Evolutionary conservation across 2,329 filamentous ascomycete species (phyloP).

Genomic region (Botrytis tulipae): DNA sequence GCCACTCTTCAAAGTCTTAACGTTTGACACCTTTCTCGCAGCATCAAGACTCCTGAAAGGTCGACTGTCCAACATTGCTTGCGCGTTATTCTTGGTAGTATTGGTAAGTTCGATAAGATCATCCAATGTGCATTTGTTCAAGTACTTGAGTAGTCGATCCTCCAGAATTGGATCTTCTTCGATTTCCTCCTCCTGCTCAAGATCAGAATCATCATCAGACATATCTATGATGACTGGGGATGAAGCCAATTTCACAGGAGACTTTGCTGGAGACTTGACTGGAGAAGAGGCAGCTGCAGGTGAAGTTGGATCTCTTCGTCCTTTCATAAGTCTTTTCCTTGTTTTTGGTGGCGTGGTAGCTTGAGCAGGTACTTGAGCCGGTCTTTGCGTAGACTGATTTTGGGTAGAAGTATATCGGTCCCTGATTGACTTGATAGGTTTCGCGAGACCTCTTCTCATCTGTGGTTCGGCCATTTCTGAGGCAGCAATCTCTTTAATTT

Average conservation of each 20-base stretch:
- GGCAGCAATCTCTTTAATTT: constrained; percentile 25
- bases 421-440: constrained; percentile 53
- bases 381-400: constrained; percentile 34
- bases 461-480: constrained; percentile 43
- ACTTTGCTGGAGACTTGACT: constrained; percentile 24
- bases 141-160: constrained; percentile 67
- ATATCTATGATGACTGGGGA: constrained; percentile 30
- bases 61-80: constrained; percentile 67
- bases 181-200: constrained; percentile 31
- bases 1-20: constrained; percentile 47
- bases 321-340: constrained; percentile 38
- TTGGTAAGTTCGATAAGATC: constrained; percentile 82
- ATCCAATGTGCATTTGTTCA: constrained; percentile 74
- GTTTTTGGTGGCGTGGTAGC: constrained; percentile 33
- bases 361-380: constrained; percentile 21
- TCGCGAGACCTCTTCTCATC: constrained; percentile 55
- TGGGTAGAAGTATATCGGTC: constrained; percentile 56
- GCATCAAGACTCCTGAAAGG: constrained; percentile 69
- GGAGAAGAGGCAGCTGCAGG: constrained; percentile 30
- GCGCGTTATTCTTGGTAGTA: constrained; percentile 66
- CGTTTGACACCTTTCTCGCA: constrained; percentile 62
- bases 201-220: constrained; percentile 37
- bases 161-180: constrained; percentile 48
- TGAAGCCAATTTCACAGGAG: constrained; percentile 26
- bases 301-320: constrained; percentile 35